Percentiles rank a stretch among this genome's conserved stretches.
Conservation (phyloP, 2,329 filamentous ascomycete species). For the Endoconidiophora polonica region DNA sequence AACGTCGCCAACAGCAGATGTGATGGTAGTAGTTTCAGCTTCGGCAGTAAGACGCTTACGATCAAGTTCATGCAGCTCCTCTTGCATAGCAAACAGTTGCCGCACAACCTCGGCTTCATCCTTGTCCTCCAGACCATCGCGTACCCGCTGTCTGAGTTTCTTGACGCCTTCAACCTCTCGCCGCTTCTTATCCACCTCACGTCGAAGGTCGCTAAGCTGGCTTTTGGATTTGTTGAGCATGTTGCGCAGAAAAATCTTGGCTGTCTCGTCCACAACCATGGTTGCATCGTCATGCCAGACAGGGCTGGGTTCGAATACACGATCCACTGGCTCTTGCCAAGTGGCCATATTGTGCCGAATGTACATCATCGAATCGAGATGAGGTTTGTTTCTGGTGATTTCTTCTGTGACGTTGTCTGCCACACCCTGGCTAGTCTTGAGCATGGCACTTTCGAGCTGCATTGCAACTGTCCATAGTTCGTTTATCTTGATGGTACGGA, state of each 20-base stretch:
- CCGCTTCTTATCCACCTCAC: slow-evolving; percentile 71
- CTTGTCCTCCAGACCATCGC: slow-evolving; percentile 71
- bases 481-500: slow-evolving; percentile 70
- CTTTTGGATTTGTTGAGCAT: slow-evolving; percentile 80
- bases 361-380: slow-evolving; percentile 96
- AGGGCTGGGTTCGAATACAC: slow-evolving; percentile 81
- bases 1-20: slow-evolving; percentile 77
- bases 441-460: slow-evolving; percentile 60
- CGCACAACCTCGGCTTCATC: slow-evolving; percentile 77
- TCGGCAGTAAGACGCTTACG: slow-evolving; percentile 74
- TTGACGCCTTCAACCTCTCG: slow-evolving; percentile 70
- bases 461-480: slow-evolving; percentile 68
- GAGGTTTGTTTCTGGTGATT: slow-evolving; percentile 73
- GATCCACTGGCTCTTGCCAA: slow-evolving; percentile 73
- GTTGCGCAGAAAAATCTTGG: slow-evolving; percentile 83
- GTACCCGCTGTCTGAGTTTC: slow-evolving; percentile 54
- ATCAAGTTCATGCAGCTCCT: slow-evolving; percentile 70
- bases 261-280: slow-evolving; percentile 73
- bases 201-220: slow-evolving; percentile 61
- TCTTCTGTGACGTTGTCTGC: slow-evolving; percentile 60
- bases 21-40: slow-evolving; percentile 85
- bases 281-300: slow-evolving; percentile 89
- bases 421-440: slow-evolving; percentile 56
- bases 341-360: slow-evolving; percentile 72
- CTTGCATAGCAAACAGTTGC: slow-evolving; percentile 69